Base-by-base conservation (phyloP, 2,329 filamentous ascomycete species). In the Alternaria metachromatica region DNA sequence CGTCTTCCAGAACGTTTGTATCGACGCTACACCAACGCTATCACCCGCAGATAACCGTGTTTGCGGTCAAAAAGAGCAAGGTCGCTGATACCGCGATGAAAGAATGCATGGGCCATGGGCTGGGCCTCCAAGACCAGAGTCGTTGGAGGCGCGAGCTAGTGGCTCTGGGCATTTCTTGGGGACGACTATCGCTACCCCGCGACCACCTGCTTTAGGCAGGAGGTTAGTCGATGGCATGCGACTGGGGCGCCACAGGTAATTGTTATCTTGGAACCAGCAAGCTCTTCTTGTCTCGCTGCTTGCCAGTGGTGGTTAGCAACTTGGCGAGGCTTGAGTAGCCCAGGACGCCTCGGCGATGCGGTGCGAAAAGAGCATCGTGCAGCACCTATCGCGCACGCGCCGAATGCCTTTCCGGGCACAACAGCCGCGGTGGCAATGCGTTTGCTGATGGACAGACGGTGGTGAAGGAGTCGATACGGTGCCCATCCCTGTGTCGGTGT, bases 371-470 rank as follows among this genome's bases (percentile, higher is more conserved):
- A 63, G 64, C 62, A 64, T 57, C 61, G 56, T 58, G 54, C 60
- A 37, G 60, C 43, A 58, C 37, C 53, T 25, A 55, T 57, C 58
- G 41, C 57, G 33, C 44, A 54, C 46, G 64, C 58, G 44, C 46
- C 61, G 30, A 55, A 23, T 50, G 30, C 60, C 43, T 20, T 63
- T 51, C 41, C 41, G 61, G 67, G 61, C 41, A 58, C 60, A 60
- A 59, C 59, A 66, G 64, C 64, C 68, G 68, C 63, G 50, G 66
- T 71, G 71, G 71, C 71, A 63, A 67, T 41, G 54, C 37, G 44
- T 55, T 55, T 63, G 61, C 65, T 67, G 62, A 63, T 65, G 69
- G 33, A 7, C 50, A 33, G 30, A 25, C 43, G 18, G 51, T 58
- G 2, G 61, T 61, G 58, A 48, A 53, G 54, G 30, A 55, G 41